Evolutionary conservation across 805 yeast species (phyloP), one percentile per base, ranked within the genome.

Genomic region (Saccharomycopsis amapae): DNA sequence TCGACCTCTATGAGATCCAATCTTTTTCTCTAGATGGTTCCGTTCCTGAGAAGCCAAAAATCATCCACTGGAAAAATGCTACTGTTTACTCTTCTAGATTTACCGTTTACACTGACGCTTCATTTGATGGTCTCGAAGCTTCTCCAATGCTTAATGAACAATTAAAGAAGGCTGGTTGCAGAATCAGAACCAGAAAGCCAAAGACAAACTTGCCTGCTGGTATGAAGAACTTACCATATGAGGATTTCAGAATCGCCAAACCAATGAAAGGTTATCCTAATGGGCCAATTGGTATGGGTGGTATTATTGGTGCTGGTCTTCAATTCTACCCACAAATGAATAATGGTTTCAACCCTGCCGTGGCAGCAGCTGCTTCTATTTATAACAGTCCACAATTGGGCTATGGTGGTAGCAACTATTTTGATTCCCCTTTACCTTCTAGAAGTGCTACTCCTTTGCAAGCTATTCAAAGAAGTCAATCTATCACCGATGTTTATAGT

Each of bases 141-240:
- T 38, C 45, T 37, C 53, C 53, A 40, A 31, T 34, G 41, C 48
- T 50, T 20, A 50, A 50, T 23, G 50, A 50, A 30, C 51, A 50
- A 35, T 46, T 50, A 31, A 50, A 48, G 38, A 50, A 50, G 34
- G 51, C 50, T 12, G 53, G 53, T 13, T 50, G 53, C 42, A 50
- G 40, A 45, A 50, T 50, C 19, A 46, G 53, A 46, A 42, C 50
- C n/a, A 50, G 53, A 50, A 50, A 50, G 17, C 53, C 46, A 36
- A 50, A 40, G 33, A 9, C 33, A 10, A n/a, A 31, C 5, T 31
- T n/a, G 15, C 30, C 12, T 26, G 15, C 7, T 9, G 15, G 6
- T 7, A n/a, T 9, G 12, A 31, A 31, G 12, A 31, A 31, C 15
- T 31, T 31, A 31, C 35, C 35, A 31, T 31, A 31, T 24, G n/a